phyloP scores from a whole-genome alignment of 768 basidiomycete species.

The Exidia glandulosa region DNA sequence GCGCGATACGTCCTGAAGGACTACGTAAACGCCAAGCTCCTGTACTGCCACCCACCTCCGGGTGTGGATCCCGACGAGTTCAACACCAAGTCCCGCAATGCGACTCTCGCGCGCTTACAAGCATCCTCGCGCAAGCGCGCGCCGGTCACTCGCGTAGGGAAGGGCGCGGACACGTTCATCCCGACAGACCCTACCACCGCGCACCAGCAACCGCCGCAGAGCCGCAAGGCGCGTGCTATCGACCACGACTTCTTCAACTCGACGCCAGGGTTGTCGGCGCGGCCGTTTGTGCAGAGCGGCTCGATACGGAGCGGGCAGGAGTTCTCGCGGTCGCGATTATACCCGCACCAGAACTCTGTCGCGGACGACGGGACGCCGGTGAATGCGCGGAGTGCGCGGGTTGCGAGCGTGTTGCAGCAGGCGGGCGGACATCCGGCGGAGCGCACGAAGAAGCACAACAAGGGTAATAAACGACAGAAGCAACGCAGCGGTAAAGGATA shows the following conservation, averaged over 20 bases:
- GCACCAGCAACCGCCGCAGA: constrained; percentile 11
- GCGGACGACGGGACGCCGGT: constrained; percentile 69
- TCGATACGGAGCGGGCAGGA: constrained; percentile 43
- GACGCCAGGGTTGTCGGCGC: constrained; percentile 36
- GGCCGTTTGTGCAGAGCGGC: constrained; percentile 51
- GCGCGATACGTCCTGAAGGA: constrained; percentile 92
- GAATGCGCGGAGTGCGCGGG: constrained; percentile 28
- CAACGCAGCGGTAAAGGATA: constrained; percentile 91
- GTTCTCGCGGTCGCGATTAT: constrained; percentile 53
- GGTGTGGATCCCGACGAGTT: constrained; percentile 52
- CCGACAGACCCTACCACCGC: constrained; percentile 13
- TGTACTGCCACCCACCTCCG: constrained; percentile 88
- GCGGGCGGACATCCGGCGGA: constrained; percentile 21
- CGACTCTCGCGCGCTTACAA: constrained; percentile 40
- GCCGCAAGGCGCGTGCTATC: constrained; percentile 53
- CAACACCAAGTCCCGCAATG: constrained; percentile 58
- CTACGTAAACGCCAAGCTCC: constrained; percentile 87
- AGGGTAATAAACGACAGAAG: constrained; percentile 67
- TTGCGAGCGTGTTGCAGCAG: constrained; percentile 31
- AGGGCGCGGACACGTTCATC: constrained; percentile 77
- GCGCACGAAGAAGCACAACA: constrained; percentile 72
- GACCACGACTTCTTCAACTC: constrained; percentile 78
- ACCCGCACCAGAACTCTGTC: constrained; percentile 76
- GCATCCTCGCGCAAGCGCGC: constrained; percentile 77
- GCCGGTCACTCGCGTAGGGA: constrained; percentile 74